phyloP scores from a whole-genome alignment of 176 grass and related monocot genomes.

The Aegilops speltoides region DNA sequence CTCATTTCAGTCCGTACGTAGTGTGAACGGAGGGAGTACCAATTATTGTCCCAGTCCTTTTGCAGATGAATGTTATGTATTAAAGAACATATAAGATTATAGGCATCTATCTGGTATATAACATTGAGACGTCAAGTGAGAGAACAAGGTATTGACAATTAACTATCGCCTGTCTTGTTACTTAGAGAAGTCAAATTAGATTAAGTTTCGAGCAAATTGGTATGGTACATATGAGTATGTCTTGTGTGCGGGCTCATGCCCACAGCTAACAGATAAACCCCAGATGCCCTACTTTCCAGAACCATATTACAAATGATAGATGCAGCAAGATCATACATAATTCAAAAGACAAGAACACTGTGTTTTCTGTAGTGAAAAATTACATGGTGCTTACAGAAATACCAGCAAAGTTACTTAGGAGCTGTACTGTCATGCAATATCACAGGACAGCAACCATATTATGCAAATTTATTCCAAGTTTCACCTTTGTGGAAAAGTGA shows the following conservation, averaged over 20 bases:
- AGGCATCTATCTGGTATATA: not conserved
- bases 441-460: not conserved
- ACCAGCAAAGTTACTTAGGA: not conserved
- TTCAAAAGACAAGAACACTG: slow-evolving; percentile 7
- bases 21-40: not conserved
- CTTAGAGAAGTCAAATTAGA: not conserved
- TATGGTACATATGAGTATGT: not conserved
- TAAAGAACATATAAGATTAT: not conserved
- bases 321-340: not conserved
- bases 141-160: not conserved
- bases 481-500: not conserved
- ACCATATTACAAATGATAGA: not conserved
- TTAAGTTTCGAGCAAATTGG: not conserved
- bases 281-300: not conserved
- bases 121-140: not conserved
- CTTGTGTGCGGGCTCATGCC: not conserved
- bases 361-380: not conserved
- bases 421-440: not conserved
- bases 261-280: not conserved
- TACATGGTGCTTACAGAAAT: not conserved
- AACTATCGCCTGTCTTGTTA: not conserved
- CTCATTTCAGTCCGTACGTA: too few species aligned
- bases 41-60: not conserved
- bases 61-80: not conserved
- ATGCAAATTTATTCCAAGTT: not conserved